phyloP scores from a whole-genome alignment of 2,329 filamentous ascomycete species.

The Diaporthe batatas region DNA sequence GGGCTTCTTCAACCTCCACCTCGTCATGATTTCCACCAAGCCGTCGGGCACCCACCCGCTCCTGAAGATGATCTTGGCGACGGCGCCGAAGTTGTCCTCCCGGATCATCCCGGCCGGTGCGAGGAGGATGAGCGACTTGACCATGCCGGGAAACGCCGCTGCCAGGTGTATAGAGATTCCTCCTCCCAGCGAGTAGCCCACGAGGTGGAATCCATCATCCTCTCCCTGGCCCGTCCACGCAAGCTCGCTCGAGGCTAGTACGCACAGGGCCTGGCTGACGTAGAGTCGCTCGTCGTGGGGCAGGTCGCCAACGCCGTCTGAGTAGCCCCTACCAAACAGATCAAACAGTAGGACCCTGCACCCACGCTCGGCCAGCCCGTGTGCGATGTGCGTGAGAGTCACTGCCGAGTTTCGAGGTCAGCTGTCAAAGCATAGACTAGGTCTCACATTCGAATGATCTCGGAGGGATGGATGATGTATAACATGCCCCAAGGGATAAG shows the following conservation, averaged over 20 bases:
- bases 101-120: constrained; percentile 78
- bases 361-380: constrained; percentile 69
- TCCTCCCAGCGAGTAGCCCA: constrained; percentile 87
- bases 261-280: constrained; percentile 74
- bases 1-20: constrained; percentile 62
- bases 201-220: constrained; percentile 72
- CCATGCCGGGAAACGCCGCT: constrained; percentile 73
- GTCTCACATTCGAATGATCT: too few relatives aligned
- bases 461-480: too few relatives aligned
- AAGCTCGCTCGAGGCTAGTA: constrained; percentile 72
- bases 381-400: constrained; percentile 75
- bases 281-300: constrained; percentile 75
- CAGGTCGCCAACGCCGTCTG: constrained; percentile 73
- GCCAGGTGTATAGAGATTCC: constrained; percentile 79
- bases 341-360: constrained; percentile 87
- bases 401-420: constrained; percentile 52
- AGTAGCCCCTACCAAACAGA: constrained; percentile 83
- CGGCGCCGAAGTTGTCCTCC: constrained; percentile 67
- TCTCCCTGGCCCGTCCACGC: constrained; percentile 60
- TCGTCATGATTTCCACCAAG: constrained; percentile 63
- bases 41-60: constrained; percentile 67
- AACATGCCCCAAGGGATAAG: too few relatives aligned
- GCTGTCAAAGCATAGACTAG: background rate
- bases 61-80: constrained; percentile 66
- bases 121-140: constrained; percentile 75